phyloP scores from a whole-genome alignment of 2,329 filamentous ascomycete genomes.

The Colletotrichum simmondsii region DNA sequence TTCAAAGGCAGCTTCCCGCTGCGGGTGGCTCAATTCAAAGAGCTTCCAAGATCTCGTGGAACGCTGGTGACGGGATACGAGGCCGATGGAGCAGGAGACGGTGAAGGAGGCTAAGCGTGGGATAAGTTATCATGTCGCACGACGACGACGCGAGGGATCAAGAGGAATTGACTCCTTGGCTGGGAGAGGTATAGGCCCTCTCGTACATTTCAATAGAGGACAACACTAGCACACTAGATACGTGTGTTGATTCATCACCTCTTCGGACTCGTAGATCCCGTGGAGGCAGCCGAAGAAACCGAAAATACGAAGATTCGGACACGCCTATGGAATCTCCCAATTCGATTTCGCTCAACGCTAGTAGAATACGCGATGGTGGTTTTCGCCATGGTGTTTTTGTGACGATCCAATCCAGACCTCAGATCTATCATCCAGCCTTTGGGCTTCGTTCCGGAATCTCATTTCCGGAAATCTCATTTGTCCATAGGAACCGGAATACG shows the following conservation, averaged over 20 bases:
- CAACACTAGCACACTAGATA: neutral
- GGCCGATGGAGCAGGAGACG: neutral
- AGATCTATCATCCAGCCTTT: neutral
- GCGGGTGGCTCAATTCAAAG: constrained; percentile 21
- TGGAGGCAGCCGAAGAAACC: neutral
- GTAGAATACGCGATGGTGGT: neutral
- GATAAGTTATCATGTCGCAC: neutral
- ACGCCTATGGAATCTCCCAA: neutral
- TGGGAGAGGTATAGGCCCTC: neutral
- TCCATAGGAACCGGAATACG: neutral
- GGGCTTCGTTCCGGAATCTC: neutral
- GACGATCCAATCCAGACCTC: neutral
- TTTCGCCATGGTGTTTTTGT: neutral
- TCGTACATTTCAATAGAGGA: neutral
- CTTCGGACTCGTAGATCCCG: neutral
- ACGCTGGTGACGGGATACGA: neutral
- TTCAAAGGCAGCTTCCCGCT: constrained; percentile 24
- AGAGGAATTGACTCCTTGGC: neutral
- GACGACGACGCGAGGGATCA: neutral
- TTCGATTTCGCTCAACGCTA: neutral
- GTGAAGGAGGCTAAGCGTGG: neutral
- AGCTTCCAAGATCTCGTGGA: neutral
- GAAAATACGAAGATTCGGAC: neutral
- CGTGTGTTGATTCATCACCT: neutral
- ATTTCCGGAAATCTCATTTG: neutral